Conservation (phyloP, 2,329 filamentous ascomycete species). For the Pleochaeta shiraiana region DNA sequence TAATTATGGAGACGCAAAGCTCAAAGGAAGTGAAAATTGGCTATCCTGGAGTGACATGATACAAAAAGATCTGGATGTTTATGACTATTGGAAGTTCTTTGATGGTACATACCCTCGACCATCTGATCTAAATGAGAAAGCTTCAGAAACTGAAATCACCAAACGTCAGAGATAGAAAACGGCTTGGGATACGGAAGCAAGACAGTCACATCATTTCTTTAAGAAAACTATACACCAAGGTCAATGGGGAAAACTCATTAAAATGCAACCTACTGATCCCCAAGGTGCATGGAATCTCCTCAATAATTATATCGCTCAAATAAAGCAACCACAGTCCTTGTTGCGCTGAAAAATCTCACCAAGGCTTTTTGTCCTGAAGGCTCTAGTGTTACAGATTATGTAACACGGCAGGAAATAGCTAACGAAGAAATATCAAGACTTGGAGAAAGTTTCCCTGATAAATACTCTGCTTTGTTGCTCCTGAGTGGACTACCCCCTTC, state of each 20-base stretch:
- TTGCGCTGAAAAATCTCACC: neutral
- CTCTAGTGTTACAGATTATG: neutral
- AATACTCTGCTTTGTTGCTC: neutral
- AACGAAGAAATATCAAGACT: neutral
- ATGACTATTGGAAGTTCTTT: neutral
- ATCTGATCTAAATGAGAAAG: neutral
- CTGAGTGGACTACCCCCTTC: neutral
- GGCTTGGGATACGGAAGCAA: neutral
- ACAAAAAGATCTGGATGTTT: neutral
- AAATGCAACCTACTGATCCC: neutral
- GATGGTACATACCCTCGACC: neutral
- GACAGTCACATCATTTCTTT: neutral
- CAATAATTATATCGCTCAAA: neutral
- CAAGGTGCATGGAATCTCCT: neutral
- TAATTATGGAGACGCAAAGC: neutral
- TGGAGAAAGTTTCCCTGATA: neutral
- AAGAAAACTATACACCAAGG: neutral
- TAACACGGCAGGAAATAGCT: neutral
- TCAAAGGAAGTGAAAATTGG: neutral
- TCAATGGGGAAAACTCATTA: neutral
- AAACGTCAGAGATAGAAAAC: neutral
- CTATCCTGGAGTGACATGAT: neutral
- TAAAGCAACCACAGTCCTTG: neutral
- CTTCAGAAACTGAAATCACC: neutral
- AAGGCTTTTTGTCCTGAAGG: neutral